phyloP scores from a whole-genome alignment of 2,329 filamentous ascomycete species.

The Epichloe coenophiala region DNA sequence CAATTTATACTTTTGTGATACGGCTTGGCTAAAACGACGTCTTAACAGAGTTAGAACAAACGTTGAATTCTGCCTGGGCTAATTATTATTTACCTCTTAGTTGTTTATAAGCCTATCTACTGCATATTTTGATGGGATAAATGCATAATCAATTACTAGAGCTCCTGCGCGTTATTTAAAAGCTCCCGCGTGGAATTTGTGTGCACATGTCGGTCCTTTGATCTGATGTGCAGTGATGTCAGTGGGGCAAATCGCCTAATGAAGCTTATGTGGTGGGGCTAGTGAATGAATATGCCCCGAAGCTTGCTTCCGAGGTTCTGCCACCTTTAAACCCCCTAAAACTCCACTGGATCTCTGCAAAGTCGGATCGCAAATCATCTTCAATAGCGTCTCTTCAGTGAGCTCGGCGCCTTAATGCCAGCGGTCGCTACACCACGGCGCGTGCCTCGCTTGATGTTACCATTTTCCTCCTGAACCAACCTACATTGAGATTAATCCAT shows the following conservation, averaged over 20 bases:
- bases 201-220: no score
- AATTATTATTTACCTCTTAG: no score
- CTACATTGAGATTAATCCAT: not conserved
- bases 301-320: constrained; percentile 6
- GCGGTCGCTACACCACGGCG: not conserved
- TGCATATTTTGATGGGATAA: no score
- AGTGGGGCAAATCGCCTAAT: not conserved
- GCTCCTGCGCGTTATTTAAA: no score
- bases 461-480: not conserved
- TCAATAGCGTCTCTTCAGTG: constrained; percentile 4
- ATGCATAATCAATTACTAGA: no score
- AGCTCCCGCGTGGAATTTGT: no score
- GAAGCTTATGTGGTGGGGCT: not conserved
- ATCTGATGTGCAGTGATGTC: no score
- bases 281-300: not conserved
- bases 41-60: no score
- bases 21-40: no score
- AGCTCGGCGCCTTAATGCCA: constrained; percentile 3
- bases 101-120: no score
- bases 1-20: no score
- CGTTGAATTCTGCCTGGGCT: no score
- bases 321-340: constrained; percentile 6
- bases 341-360: constrained; percentile 7
- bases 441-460: not conserved
- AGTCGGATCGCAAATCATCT: constrained; percentile 1